These are phyloP conservation scores for Diaporthe citri DNA, from an alignment of 2,329 filamentous ascomycete species.

Conservation along the genomic window DNA sequence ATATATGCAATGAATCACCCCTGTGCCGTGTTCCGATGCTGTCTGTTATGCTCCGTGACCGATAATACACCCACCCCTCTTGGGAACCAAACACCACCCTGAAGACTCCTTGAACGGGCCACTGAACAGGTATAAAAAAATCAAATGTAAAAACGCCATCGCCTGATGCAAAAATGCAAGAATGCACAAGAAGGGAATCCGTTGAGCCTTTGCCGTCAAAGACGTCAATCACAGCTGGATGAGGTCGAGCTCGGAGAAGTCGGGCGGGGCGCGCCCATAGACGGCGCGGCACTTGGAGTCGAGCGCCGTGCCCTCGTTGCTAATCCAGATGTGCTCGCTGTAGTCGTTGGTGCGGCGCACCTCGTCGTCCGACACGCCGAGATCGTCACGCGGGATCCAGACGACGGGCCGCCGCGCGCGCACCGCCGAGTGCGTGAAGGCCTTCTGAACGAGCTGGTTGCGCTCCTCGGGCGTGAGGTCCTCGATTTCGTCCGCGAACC, in stretches of 20 bases:
- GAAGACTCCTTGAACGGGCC: not conserved
- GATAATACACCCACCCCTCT: not conserved
- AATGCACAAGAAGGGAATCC: not conserved
- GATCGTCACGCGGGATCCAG: slow-evolving; percentile 92
- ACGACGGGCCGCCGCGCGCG: slow-evolving; percentile 87
- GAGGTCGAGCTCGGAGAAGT: slow-evolving; percentile 89
- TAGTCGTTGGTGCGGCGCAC: slow-evolving; percentile 81
- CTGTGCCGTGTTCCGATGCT: not conserved
- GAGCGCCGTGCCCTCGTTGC: slow-evolving; percentile 89
- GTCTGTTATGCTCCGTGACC: not conserved
- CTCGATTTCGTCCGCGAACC: slow-evolving; percentile 92
- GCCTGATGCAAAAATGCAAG: slow-evolving; percentile 4
- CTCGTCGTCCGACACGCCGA: slow-evolving; percentile 94
- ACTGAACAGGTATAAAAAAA: not conserved
- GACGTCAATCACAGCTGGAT: slow-evolving; percentile 74
- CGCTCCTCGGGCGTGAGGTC: slow-evolving; percentile 92
- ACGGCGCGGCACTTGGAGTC: slow-evolving; percentile 87
- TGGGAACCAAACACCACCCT: not conserved
- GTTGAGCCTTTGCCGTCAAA: not conserved
- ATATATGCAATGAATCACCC: slow-evolving; percentile 4
- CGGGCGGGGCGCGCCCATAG: slow-evolving; percentile 86
- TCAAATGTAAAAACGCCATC: slow-evolving; percentile 7
- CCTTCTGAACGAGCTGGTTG: slow-evolving; percentile 85
- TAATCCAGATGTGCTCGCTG: slow-evolving; percentile 89
- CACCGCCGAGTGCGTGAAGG: slow-evolving; percentile 91